Conservation (phyloP, 495 filamentous ascomycete species). For the Usnea hakonensis region DNA sequence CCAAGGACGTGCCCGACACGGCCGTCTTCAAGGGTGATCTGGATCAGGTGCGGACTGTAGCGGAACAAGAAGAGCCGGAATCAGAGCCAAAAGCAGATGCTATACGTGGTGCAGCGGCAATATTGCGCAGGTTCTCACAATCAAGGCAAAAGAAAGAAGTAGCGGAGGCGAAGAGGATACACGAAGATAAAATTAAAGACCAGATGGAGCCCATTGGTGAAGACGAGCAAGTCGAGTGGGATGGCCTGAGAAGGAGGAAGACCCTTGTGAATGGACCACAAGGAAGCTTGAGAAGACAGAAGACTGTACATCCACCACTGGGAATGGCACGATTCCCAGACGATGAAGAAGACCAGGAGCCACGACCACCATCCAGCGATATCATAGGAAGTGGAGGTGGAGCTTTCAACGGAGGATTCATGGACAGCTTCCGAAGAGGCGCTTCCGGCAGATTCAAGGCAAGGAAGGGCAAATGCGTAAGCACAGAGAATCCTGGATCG, state of each 20-base stretch:
- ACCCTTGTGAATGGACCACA: slow-evolving; percentile 52
- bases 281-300: slow-evolving; percentile 31
- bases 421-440: slow-evolving; percentile 52
- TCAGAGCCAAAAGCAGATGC: slow-evolving; percentile 94
- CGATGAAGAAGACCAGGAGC: slow-evolving; percentile 41
- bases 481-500: slow-evolving; percentile 23
- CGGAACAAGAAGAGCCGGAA: slow-evolving; percentile 89
- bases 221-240: slow-evolving; percentile 80
- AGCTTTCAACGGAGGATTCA: slow-evolving; percentile 35
- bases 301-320: slow-evolving; percentile 66
- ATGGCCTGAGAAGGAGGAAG: slow-evolving; percentile 77
- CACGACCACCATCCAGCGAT: slow-evolving; percentile 27
- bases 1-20: slow-evolving; percentile 92
- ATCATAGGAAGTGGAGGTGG: slow-evolving; percentile 21
- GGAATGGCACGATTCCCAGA: slow-evolving; percentile 83
- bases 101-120: slow-evolving; percentile 84
- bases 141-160: slow-evolving; percentile 70
- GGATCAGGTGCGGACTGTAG: slow-evolving; percentile 90
- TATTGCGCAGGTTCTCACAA: slow-evolving; percentile 74
- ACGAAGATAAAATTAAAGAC: slow-evolving; percentile 67
- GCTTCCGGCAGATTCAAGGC: slow-evolving; percentile 29
- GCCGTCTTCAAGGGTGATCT: slow-evolving; percentile 90
- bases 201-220: slow-evolving; percentile 65
- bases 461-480: slow-evolving; percentile 12
- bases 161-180: slow-evolving; percentile 70